phyloP scores from a whole-genome alignment of 306 rosid genomes.

The Cicer arietinum region DNA sequence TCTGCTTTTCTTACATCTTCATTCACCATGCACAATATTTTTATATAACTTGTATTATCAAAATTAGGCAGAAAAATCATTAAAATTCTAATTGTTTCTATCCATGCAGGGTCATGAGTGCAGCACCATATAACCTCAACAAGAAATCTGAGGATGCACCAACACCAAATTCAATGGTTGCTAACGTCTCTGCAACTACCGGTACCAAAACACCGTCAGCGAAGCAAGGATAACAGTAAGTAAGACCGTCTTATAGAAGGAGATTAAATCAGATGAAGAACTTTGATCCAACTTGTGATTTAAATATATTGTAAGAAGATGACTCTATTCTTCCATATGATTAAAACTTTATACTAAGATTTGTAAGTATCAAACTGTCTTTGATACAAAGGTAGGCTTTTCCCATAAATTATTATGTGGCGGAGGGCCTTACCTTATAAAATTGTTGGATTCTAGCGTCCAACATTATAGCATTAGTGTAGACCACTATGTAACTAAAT shows the following conservation, averaged over 20 bases:
- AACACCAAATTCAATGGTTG: conserved; percentile 53
- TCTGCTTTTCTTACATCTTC: too few species aligned
- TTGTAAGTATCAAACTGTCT: conserved; percentile 24
- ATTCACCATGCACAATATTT: neutral
- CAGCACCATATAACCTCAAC: conserved; percentile 69
- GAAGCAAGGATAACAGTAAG: conserved; percentile 45
- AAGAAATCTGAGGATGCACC: conserved; percentile 56
- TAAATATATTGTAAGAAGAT: conserved; percentile 38
- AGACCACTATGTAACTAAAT: conserved; percentile 44
- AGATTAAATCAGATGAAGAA: conserved; percentile 30
- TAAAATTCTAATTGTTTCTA: conserved; percentile 19
- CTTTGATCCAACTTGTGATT: conserved; percentile 41
- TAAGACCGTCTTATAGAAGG: conserved; percentile 32
- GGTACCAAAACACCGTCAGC: conserved; percentile 26
- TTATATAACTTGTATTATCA: neutral
- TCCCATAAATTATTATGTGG: conserved; percentile 37
- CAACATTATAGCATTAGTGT: conserved; percentile 35
- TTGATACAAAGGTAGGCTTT: conserved; percentile 33
- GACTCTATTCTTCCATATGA: conserved; percentile 30
- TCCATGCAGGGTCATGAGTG: conserved; percentile 69
- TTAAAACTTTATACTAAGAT: conserved; percentile 37
- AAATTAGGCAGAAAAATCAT: neutral
- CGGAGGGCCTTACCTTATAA: conserved; percentile 18
- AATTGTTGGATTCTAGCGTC: conserved; percentile 39
- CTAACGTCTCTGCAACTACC: conserved; percentile 46